These are phyloP conservation scores for Fusarium pseudocircinatum DNA, from an alignment of 2,329 filamentous ascomycete species.

Conservation along the genomic window DNA sequence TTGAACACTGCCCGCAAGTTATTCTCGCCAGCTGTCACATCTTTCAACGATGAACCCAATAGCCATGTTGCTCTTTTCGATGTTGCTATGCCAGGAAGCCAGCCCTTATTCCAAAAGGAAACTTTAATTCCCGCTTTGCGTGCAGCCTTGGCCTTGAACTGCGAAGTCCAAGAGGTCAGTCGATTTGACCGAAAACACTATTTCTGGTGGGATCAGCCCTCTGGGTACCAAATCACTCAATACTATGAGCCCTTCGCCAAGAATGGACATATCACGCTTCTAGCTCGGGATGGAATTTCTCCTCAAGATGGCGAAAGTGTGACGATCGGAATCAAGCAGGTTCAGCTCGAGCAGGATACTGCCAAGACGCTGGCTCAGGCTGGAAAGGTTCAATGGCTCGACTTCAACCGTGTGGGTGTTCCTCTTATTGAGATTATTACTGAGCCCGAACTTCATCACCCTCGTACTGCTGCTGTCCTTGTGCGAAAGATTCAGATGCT, in stretches of 20 bases:
- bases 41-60: constrained; percentile 77
- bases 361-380: constrained; percentile 89
- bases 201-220: constrained; percentile 98
- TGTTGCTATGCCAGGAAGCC: constrained; percentile 85
- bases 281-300: constrained; percentile 80
- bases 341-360: constrained; percentile 98
- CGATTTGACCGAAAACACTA: constrained; percentile 98
- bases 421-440: constrained; percentile 97
- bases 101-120: constrained; percentile 84
- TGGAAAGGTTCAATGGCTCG: constrained; percentile 78
- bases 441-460: constrained; percentile 85
- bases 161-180: constrained; percentile 78
- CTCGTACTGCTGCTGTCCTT: constrained; percentile 85
- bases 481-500: constrained; percentile 89
- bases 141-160: constrained; percentile 85
- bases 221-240: constrained; percentile 97
- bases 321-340: constrained; percentile 84
- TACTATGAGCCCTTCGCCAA: constrained; percentile 81
- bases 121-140: constrained; percentile 89
- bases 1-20: constrained; percentile 89
- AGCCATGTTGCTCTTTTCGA: constrained; percentile 91
- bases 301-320: constrained; percentile 76
- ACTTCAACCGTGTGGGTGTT: constrained; percentile 92
- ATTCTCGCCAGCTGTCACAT: constrained; percentile 78
- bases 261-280: constrained; percentile 77